Conservation (phyloP, 768 basidiomycete genomes). For the Sporobolomyces pararoseus region DNA sequence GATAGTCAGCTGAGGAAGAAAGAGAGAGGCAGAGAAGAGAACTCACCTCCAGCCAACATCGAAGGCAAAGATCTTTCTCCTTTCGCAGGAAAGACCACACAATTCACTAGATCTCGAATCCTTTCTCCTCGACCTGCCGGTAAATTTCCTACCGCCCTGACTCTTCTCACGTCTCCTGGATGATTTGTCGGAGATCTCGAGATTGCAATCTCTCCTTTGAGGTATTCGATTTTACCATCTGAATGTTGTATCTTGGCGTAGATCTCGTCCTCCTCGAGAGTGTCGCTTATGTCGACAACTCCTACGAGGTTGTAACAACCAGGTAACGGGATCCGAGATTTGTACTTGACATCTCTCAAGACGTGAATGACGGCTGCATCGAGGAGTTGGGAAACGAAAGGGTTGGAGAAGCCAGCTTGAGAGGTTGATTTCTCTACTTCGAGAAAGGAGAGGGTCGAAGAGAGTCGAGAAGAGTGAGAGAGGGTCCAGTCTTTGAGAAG, state of each 20-base stretch:
- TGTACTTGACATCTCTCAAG: constrained; percentile 69
- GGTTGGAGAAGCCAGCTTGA: constrained; percentile 34
- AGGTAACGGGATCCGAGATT: constrained; percentile 68
- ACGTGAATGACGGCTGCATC: constrained; percentile 63
- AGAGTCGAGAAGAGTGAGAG: constrained; percentile 56
- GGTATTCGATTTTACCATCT: constrained; percentile 57
- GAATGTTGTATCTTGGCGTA: constrained; percentile 53
- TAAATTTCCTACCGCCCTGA: constrained; percentile 16
- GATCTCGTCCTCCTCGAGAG: constrained; percentile 51
- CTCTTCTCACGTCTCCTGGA: constrained; percentile 65
- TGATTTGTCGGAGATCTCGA: constrained; percentile 71
- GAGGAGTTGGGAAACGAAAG: constrained; percentile 59
- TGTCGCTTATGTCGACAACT: constrained; percentile 66
- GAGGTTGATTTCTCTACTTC: constrained; percentile 52
- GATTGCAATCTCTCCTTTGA: constrained; percentile 63
- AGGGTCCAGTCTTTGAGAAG: constrained; percentile 15
- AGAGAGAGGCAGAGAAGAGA: too few relatives aligned
- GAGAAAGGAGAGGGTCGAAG: constrained; percentile 57
- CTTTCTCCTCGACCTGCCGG: neutral
- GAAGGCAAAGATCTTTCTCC: constrained; percentile 25
- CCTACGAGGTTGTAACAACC: constrained; percentile 70
- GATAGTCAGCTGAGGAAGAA: neutral
- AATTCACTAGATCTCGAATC: constrained; percentile 14
- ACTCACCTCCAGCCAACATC: constrained; percentile 25
- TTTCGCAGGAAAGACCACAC: constrained; percentile 33